Conservation (phyloP, 371 early-diverging fungal genomes). For the Dichotomocladium elegans region DNA sequence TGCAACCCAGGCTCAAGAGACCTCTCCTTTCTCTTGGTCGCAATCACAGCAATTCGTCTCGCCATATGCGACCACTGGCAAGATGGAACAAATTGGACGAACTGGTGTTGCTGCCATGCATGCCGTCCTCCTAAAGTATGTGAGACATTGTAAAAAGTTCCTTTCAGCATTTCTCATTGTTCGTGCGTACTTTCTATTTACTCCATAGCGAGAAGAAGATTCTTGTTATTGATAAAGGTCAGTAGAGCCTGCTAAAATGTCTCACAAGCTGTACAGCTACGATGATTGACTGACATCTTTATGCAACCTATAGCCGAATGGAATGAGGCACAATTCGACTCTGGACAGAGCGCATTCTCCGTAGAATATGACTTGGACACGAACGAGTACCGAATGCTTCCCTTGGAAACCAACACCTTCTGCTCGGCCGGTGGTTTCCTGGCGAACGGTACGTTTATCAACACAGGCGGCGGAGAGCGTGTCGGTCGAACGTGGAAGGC, state of each 20-base stretch:
- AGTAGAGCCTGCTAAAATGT: neutral
- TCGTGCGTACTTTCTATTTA: neutral
- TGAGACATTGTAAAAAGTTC: neutral
- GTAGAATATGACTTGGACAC: conserved; percentile 49
- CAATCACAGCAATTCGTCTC: conserved; percentile 34
- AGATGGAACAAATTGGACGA: conserved; percentile 40
- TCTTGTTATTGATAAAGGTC: conserved; percentile 47
- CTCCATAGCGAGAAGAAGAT: conserved; percentile 33
- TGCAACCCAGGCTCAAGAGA: conserved; percentile 10
- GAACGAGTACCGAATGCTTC: conserved; percentile 38
- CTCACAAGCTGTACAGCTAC: neutral
- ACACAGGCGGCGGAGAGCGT: conserved; percentile 54
- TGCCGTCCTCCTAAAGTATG: conserved; percentile 40
- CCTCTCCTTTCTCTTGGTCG: conserved; percentile 30
- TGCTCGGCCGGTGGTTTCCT: conserved; percentile 62
- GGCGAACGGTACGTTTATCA: conserved; percentile 54
- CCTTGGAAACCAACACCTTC: conserved; percentile 57
- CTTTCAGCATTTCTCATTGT: neutral
- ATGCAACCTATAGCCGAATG: conserved; percentile 27
- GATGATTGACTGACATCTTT: neutral
- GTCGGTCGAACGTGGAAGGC: conserved; percentile 39
- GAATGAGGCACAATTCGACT: conserved; percentile 46
- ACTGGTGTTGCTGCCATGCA: conserved; percentile 49
- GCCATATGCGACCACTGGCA: conserved; percentile 31
- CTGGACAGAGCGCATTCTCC: conserved; percentile 48